Base-by-base conservation (phyloP, 2,329 filamentous ascomycete genomes). In the Diplodia corticola region DNA sequence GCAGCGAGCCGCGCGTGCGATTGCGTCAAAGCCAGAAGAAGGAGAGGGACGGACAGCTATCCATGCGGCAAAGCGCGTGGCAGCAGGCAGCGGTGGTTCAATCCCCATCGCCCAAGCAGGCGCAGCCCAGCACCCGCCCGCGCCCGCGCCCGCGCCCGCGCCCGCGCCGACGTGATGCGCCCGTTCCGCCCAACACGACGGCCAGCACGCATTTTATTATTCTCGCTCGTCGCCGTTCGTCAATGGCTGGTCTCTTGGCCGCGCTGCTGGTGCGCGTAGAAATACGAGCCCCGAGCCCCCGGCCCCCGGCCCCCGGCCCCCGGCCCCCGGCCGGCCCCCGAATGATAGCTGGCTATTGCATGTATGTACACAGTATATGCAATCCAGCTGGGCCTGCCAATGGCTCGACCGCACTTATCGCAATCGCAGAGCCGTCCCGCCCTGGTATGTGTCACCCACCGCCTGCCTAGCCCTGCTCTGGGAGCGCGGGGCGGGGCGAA, bases 171-270 rank as follows among this genome's bases (percentile, higher is more conserved):
- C 49, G 57, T 33, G 57, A 48, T 26, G 37, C 57, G 57, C 57
- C 57, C 57, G 57, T 61, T 48, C 40, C 57, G 57, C 57, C 44
- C 57, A 61, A 28, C 57, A 61, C 33, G 6, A 40, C 7, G n/a
- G n/a, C 30, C 6, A 33, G 30, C 30, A 28, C n/a, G 28, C 10
- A 33, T n/a, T n/a, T n/a, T n/a, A n/a, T n/a, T n/a, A n/a, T n/a
- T n/a, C n/a, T n/a, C n/a, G n/a, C n/a, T n/a, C 50, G 6, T 15
- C 15, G n/a, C 28, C 17, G 22, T 13, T 24, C n/a, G 48, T 22
- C n/a, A 20, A 20, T 26, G 13, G 15, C 30, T 5, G 13, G 3
- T 1, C 28, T 20, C 3, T 4, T n/a, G 4, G 6, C 48, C n/a
- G 1, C 20, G 17, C 17, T 6, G 50, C 50, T 35, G 24, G 30